phyloP scores from a whole-genome alignment of 345 rosid species.

The Microthlaspi erraticum region DNA sequence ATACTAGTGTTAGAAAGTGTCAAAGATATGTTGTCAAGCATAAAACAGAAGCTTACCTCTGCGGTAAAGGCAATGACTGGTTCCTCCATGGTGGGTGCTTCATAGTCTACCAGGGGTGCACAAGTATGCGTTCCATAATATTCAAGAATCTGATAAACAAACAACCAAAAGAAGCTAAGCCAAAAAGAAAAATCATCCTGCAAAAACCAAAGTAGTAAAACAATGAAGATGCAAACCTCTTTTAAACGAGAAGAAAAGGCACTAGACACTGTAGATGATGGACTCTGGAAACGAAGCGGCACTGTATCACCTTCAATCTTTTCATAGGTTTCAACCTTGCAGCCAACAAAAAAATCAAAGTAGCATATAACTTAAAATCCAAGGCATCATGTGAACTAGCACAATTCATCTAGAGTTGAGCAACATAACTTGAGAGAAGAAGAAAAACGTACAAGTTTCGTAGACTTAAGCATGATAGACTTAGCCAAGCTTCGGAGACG shows the following conservation, averaged over 20 bases:
- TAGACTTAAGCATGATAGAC: no score
- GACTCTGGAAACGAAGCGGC: no score
- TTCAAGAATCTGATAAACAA: conserved; percentile 45
- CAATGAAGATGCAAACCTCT: not conserved
- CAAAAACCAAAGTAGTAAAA: not conserved
- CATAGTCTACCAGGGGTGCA: conserved; percentile 36
- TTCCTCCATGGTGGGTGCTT: no score
- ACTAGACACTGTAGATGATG: not conserved
- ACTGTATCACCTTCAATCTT: not conserved
- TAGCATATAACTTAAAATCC: not conserved
- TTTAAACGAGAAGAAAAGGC: not conserved
- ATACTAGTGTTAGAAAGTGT: no score
- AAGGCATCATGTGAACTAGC: no score
- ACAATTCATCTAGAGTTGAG: no score
- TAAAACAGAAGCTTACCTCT: no score
- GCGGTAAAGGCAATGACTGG: conserved; percentile 50
- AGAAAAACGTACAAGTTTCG: no score
- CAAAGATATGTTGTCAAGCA: no score
- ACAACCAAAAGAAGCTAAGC: not conserved
- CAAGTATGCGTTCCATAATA: conserved; percentile 79
- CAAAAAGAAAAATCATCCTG: not conserved
- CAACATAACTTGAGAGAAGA: no score
- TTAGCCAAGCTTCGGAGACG: no score
- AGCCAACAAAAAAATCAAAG: not conserved
- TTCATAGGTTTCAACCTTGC: not conserved